Evolutionary conservation across 495 filamentous ascomycete genomes (phyloP), one percentile per base, ranked within the genome.

Genomic region (Neurospora sp.): DNA sequence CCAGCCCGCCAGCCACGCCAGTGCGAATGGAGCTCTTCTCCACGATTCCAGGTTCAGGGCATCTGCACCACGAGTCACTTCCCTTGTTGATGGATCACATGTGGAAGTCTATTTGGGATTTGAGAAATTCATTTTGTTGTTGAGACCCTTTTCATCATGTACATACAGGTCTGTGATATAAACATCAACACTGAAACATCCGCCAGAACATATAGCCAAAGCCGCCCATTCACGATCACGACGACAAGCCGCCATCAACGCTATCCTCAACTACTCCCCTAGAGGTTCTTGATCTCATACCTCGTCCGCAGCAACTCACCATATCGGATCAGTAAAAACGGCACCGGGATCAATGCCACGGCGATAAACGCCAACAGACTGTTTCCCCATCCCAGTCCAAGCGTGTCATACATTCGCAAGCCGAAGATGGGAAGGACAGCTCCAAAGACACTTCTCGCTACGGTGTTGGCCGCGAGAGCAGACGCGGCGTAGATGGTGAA

Each of bases 321-420:
- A 72, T 86, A 89, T 66, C 81, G 80, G 39, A 86, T 86, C 23
- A 91, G 84, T 14, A 86, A 66, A 48, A 87, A 75, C 0, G 90
- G 82, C 4, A 85, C 82, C 11, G 88, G 88, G 37, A 86, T 80
- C 73, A 89, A 70, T 16, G 80, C 79, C 18, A 90, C 69, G 16
- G 84, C 84, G 66, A 90, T 78, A 59, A 89, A 90, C 0, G 79
- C 89, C 38, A 91, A 78, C 39, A 89, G 72, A 18, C 83, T 86
- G 74, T 90, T 91, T 0, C 89, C 89, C 88, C 89, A 91, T 5
- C 89, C 89, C n/a, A 87, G 79, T 0, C 89, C 89, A 0, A 92
- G 80, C 0, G 75, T 75, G 0, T 77, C 71, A 72, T 89, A 91
- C 85, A 92, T 87, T 1, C 44, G 72, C 39, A 85, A 76, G 8